Evolutionary conservation across 192 early-diverging fungal genomes (phyloP).

Genomic region (Rhizophagus prolifer): DNA sequence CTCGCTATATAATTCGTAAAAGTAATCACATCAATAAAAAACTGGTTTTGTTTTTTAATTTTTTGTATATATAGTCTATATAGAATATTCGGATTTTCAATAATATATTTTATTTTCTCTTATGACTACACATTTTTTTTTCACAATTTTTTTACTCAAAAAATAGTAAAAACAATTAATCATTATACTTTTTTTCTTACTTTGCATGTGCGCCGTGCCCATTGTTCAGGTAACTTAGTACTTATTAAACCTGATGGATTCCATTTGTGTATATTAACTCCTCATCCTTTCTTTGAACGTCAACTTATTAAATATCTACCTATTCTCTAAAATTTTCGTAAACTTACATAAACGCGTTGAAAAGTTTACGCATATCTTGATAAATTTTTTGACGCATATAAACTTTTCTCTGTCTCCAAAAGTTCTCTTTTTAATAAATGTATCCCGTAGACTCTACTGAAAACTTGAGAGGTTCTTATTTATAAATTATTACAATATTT

Average conservation of each 20-base stretch:
- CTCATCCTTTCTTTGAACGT: neutral
- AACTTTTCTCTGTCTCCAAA: neutral
- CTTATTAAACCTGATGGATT: neutral
- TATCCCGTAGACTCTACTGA: neutral
- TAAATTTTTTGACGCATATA: slow-evolving; percentile 14
- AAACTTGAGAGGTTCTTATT: neutral
- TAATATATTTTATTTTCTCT: neutral
- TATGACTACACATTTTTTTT: neutral
- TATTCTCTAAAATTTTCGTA: neutral
- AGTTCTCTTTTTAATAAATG: neutral
- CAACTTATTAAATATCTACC: neutral
- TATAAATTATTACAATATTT: neutral
- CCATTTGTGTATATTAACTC: neutral
- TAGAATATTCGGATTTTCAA: too few species aligned
- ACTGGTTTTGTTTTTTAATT: too few species aligned
- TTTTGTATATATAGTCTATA: too few species aligned
- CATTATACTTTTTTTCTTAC: neutral
- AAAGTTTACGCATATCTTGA: neutral
- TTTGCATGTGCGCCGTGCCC: slow-evolving; percentile 12
- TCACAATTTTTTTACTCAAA: slow-evolving; percentile 1
- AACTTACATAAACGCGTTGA: slow-evolving; percentile 7
- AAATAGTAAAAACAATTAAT: slow-evolving; percentile 6
- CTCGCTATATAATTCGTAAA: too few species aligned
- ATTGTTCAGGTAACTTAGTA: slow-evolving; percentile 13
- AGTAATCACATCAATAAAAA: too few species aligned